These are phyloP conservation scores for Lactifluus rugatus DNA, from an alignment of 768 basidiomycete species.

Conservation along the genomic window DNA sequence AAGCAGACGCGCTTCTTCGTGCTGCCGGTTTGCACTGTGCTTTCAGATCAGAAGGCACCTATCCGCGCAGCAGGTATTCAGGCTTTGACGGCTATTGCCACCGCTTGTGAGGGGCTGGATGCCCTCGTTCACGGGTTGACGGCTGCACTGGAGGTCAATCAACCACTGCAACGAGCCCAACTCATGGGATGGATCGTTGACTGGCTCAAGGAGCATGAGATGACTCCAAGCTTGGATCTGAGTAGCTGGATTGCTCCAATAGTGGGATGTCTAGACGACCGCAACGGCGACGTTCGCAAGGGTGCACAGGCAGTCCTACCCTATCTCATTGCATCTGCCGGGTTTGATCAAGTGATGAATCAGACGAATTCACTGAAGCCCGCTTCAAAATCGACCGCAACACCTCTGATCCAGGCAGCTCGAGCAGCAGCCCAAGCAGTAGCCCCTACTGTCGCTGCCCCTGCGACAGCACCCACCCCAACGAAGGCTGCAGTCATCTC, in stretches of 20 bases:
- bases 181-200: conserved; percentile 73
- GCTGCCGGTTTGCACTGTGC: conserved; percentile 67
- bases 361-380: conserved; percentile 84
- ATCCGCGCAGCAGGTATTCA: conserved; percentile 71
- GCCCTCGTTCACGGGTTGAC: conserved; percentile 69
- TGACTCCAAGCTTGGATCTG: conserved; percentile 52
- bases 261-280: conserved; percentile 80
- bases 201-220: conserved; percentile 60
- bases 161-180: conserved; percentile 78
- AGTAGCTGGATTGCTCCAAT: conserved; percentile 53
- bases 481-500: conserved; percentile 16
- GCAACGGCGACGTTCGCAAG: conserved; percentile 86
- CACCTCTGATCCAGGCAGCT: conserved; percentile 85
- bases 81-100: conserved; percentile 73
- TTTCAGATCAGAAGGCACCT: conserved; percentile 88
- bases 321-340: conserved; percentile 57
- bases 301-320: conserved; percentile 78
- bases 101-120: conserved; percentile 78
- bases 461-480: conserved; percentile 22
- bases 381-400: conserved; percentile 74
- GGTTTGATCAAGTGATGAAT: conserved; percentile 79
- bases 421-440: conserved; percentile 36
- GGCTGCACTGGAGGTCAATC: conserved; percentile 72
- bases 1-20: conserved; percentile 74
- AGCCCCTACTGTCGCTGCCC: conserved; percentile 16